These are phyloP conservation scores for Boletellus ananas DNA, from an alignment of 768 basidiomycete species.

Conservation along the genomic window DNA sequence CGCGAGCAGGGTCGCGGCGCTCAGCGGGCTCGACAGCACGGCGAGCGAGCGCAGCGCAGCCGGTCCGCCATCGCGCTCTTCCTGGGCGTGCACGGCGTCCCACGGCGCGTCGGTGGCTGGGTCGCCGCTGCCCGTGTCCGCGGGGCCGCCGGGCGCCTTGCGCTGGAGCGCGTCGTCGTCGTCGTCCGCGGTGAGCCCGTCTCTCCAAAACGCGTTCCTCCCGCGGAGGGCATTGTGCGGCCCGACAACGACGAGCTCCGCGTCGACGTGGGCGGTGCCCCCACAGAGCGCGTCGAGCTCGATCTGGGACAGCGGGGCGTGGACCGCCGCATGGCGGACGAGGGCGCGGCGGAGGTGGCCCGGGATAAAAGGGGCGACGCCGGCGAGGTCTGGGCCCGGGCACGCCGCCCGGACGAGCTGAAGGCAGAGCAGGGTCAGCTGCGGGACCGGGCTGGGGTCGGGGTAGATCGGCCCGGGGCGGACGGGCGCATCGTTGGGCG, in stretches of 20 bases:
- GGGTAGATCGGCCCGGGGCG: constrained; percentile 14
- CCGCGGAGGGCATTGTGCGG: constrained; percentile 44
- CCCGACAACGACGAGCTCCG: constrained; percentile 64
- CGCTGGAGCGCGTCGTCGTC: background rate
- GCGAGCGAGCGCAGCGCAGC: constrained; percentile 44
- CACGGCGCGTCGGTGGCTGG: constrained; percentile 26
- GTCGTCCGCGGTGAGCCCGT: background rate
- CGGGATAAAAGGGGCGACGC: constrained; percentile 50
- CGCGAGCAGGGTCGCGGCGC: constrained; percentile 41
- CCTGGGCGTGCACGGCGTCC: constrained; percentile 35
- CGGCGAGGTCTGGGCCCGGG: constrained; percentile 42
- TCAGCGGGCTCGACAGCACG: constrained; percentile 47
- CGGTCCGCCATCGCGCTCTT: constrained; percentile 26
- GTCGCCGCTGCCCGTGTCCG: too few species aligned
- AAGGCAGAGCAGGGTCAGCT: constrained; percentile 57
- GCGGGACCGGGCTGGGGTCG: constrained; percentile 35
- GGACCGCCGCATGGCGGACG: constrained; percentile 55
- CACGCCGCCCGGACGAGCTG: constrained; percentile 41
- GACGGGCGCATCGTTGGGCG: background rate
- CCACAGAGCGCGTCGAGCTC: constrained; percentile 51
- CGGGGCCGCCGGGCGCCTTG: background rate
- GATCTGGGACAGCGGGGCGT: constrained; percentile 48
- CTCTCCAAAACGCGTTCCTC: constrained; percentile 36
- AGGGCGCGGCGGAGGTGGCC: constrained; percentile 56
- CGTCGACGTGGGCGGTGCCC: constrained; percentile 50